Base-by-base conservation (phyloP, 1,284 basidiomycete genomes). In the Apiotrichum porosum region DNA sequence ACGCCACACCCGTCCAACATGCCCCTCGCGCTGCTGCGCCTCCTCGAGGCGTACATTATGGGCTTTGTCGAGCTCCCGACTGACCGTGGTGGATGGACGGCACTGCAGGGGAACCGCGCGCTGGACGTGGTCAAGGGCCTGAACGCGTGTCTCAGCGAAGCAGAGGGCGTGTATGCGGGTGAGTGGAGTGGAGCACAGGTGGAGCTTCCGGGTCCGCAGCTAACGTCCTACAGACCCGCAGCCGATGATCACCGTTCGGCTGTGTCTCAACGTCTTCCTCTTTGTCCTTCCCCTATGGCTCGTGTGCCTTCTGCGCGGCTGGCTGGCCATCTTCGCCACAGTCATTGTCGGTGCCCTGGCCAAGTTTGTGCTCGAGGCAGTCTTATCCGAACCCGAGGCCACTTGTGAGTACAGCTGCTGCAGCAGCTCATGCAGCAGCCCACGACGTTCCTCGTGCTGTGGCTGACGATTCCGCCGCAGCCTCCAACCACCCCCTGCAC, bases 21-120 rank as follows among this genome's bases (percentile, higher is more conserved):
- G 22, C 69, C 71, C 3, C 55, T 73, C 9, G 59, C 66, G 3
- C 49, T 74, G 15, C 56, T 74, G 15, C 61, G 64, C 32, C 50
- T 74, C 6, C 65, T 71, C 49, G 72, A 74, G 42, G 60, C 58
- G 33, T 73, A 73, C 50, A 60, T 71, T 26, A 45, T 63, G 3
- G 69, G 68, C 14, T 44, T 72, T 35, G 60, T 62, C 9, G 52
- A 60, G 3, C 51, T 67, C 14, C 46, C 60, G 3, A 15, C 22
- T 2, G 58, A 59, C 3, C 47, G 57, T 13, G 64, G 65, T 15
- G 69, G 69, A 9, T 73, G 71, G 71, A 57, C 47, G 8, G 56
- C 62, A 4, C 49, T 66, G 19, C 69, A 69, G 56, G 49, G 64
- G 2, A 67, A 72, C 41, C 60, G 69, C 24, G 65, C 59, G 14